Evolutionary conservation across 2,329 filamentous ascomycete genomes (phyloP), one percentile per base, ranked within the genome.

Genomic region (Monosporascus ibericus): DNA sequence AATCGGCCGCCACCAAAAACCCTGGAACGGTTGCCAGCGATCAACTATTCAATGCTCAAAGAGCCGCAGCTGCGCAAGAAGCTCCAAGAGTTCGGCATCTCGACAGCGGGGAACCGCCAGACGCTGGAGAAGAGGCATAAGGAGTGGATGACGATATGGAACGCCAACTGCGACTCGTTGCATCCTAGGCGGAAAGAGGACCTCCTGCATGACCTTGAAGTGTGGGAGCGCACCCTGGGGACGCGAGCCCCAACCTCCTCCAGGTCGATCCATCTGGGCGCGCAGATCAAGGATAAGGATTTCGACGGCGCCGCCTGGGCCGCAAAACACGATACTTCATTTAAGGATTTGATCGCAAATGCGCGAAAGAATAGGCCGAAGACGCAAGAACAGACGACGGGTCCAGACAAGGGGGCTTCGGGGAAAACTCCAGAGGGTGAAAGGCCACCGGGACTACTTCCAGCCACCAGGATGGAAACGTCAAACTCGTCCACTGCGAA

Each of bases 131-230:
- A 79, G 58, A 82, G 95, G 18, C 92, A 97, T 64, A 89, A 82
- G 24, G 94, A 99, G 69, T 99, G 92, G 92, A 79, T 94, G 49
- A 96, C 94, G 38, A 73, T 99, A 18, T 96, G 90, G 87, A 99
- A 99, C 68, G 89, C 95, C 11, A 99, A 99, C 66, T 96, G 91
- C 70, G 94, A 99, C 69, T 87, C 92, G 2, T 81, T 80, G 37
- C 75, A 75, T 2, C 90, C 90, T 0, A 88, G 87, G 65, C 76
- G 77, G 11, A 90, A 88, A 57, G 65, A 72, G 6, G 86, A 94
- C 52, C 70, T 99, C 5, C 70, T 95, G 17, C 82, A 81, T 15
- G 92, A 97, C 55, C 69, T 99, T 14, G 87, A 92, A 22, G 71
- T 81, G 1, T 97, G 94, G 92, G 94, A 99, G 69, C 80, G 84